Evolutionary conservation across 345 rosid species (phyloP).

Genomic region (Pistacia vera): DNA sequence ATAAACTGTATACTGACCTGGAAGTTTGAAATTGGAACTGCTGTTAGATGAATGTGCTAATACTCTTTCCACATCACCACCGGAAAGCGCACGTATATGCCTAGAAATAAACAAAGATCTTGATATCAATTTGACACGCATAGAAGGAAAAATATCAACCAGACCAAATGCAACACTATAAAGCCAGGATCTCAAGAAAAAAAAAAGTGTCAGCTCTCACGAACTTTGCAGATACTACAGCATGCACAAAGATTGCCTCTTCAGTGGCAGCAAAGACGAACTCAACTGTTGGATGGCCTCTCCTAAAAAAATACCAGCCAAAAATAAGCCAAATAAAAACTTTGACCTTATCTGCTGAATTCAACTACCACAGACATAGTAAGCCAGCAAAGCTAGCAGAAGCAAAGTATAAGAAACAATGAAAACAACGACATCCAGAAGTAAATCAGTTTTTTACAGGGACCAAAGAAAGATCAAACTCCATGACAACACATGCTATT

Average conservation of each 20-base stretch:
- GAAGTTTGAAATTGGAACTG: slow-evolving; percentile 60
- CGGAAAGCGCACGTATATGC: slow-evolving; percentile 81
- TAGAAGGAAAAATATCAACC: slow-evolving; percentile 19
- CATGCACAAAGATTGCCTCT: slow-evolving; percentile 93
- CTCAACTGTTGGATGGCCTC: slow-evolving; percentile 85
- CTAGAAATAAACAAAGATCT: slow-evolving; percentile 41
- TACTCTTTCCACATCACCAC: slow-evolving; percentile 71
- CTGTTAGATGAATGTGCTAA: slow-evolving; percentile 54
- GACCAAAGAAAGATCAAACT: background rate
- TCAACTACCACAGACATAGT: background rate
- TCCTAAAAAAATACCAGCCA: slow-evolving; percentile 54
- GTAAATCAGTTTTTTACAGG: background rate
- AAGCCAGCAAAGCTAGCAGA: background rate
- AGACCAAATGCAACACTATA: slow-evolving; percentile 15
- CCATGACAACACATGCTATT: background rate
- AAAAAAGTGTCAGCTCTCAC: slow-evolving; percentile 37
- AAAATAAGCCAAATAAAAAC: slow-evolving; percentile 10
- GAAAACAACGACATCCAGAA: background rate
- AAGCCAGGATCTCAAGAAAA: slow-evolving; percentile 12
- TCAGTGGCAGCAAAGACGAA: slow-evolving; percentile 94
- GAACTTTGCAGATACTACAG: slow-evolving; percentile 83
- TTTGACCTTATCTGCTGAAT: background rate
- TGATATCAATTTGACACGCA: slow-evolving; percentile 20
- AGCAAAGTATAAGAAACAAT: background rate
- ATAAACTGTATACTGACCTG: slow-evolving; percentile 59